Evolutionary conservation across 176 grass and related monocot species (phyloP), one percentile per base, ranked within the genome.

Genomic region (Oryza meyeriana): DNA sequence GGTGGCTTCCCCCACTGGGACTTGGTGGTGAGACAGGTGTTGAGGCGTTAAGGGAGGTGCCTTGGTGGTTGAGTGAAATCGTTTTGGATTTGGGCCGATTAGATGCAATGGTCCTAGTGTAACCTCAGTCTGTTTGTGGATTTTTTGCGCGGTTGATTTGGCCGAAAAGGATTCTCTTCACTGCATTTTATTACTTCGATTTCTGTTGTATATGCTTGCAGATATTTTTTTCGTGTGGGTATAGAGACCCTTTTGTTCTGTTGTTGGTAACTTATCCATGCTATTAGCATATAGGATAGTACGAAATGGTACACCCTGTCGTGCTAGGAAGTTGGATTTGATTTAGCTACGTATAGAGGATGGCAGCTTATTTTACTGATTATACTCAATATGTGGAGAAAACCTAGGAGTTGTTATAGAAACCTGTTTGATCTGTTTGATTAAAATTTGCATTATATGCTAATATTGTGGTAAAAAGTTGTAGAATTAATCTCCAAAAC

Each of bases 91-190:
- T 79, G 17, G 47, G 18, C 73, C 68, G 74, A 63, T 73, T 72
- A 59, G 69, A 83, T 75, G 75, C 31, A 70, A 31, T 75, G 74
- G n/a, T 68, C 18, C 22, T 34, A 24, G 25, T 79, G n/a, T 82
- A 38, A 57, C 9, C 57, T 68, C 14, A 22, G 22, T 69, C 63
- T 26, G 12, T 44, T 22, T 31, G 61, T 20, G 20, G 18, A 27
- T 47, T 79, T 79, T 78, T 50, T 30, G 64, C 25, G 17, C 25
- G 28, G 22, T 36, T 77, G n/a, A 69, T 78, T 80, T 67, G 61
- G 66, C 16, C 78, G 45, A n/a, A 44, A 10, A 77, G 32, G 39
- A 44, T 81, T 25, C 27, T 42, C 36, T 64, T 0, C 69, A 11
- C 12, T 35, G 17, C 13, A 64, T 28, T 38, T 2, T 40, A 14